Evolutionary conservation across 2,329 filamentous ascomycete genomes (phyloP).

Genomic region (Diplodia sapinea): DNA sequence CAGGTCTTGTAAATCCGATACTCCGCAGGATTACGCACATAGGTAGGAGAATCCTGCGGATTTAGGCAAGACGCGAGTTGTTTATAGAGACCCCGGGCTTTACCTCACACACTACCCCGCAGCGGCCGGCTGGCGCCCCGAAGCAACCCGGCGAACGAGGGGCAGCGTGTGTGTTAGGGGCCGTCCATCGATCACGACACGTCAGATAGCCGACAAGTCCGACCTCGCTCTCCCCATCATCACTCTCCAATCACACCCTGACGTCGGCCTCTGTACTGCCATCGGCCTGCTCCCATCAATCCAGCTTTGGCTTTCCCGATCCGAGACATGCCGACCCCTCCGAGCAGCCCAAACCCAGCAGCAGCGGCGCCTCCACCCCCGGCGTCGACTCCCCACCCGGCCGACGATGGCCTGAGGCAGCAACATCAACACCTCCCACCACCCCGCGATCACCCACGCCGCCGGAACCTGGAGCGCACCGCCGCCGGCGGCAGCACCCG

Average conservation of each 20-base stretch:
- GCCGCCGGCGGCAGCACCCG: neutral
- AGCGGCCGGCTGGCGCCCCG: neutral
- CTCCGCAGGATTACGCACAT: neutral
- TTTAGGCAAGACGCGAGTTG: neutral
- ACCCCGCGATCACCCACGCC: neutral
- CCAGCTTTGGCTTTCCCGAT: neutral
- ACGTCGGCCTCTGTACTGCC: neutral
- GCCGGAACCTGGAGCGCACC: neutral
- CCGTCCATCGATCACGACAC: conserved; percentile 1
- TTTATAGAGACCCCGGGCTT: neutral
- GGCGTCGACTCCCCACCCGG: too few species aligned
- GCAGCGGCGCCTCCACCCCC: neutral
- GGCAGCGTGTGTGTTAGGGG: neutral
- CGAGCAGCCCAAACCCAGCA: neutral
- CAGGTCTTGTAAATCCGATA: neutral
- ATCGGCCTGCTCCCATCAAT: neutral
- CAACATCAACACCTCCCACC: neutral
- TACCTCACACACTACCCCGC: neutral
- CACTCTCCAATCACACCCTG: conserved; percentile 10
- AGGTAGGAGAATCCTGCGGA: neutral
- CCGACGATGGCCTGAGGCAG: neutral
- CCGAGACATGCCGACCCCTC: conserved; percentile 2
- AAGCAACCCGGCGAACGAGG: conserved; percentile 1
- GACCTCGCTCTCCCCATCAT: conserved; percentile 5
- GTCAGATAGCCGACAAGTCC: conserved; percentile 7